Evolutionary conservation across 257 asterid species (phyloP).

Genomic region (Prunella vulgaris): DNA sequence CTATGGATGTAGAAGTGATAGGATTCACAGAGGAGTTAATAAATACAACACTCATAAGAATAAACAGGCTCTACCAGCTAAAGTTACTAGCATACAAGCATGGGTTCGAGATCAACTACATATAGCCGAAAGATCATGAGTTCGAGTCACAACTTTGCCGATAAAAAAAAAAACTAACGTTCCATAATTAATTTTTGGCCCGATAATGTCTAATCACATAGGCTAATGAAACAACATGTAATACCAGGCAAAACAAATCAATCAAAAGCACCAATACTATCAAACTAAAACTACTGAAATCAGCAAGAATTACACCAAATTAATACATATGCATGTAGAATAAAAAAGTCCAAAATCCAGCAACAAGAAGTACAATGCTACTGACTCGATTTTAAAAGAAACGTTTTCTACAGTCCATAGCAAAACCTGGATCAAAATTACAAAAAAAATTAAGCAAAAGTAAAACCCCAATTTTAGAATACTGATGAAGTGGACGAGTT

Average conservation of each 20-base stretch:
- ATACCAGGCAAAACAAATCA: too few relatives aligned
- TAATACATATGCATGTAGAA: neutral
- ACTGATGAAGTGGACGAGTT: neutral
- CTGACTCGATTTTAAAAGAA: too few relatives aligned
- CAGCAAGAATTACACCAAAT: neutral
- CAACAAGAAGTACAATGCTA: too few relatives aligned
- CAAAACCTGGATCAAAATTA: neutral
- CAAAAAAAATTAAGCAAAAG: neutral
- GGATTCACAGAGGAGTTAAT: conserved; percentile 1
- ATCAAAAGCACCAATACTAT: neutral
- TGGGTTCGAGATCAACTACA: too few relatives aligned
- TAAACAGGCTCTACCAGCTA: neutral
- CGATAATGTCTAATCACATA: neutral
- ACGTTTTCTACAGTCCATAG: neutral
- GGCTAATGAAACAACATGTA: neutral
- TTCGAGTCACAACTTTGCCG: too few relatives aligned
- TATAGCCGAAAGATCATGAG: too few relatives aligned
- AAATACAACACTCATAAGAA: too few relatives aligned
- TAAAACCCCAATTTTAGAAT: neutral
- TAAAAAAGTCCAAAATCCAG: too few relatives aligned
- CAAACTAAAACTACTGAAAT: conserved; percentile 1
- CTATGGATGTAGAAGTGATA: neutral
- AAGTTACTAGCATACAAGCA: neutral
- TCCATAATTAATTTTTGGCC: neutral
- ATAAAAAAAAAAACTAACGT: too few relatives aligned